Base-by-base conservation (phyloP, 225 moss, liverwort and hornwort species). In the Physcomitrium patens region DNA sequence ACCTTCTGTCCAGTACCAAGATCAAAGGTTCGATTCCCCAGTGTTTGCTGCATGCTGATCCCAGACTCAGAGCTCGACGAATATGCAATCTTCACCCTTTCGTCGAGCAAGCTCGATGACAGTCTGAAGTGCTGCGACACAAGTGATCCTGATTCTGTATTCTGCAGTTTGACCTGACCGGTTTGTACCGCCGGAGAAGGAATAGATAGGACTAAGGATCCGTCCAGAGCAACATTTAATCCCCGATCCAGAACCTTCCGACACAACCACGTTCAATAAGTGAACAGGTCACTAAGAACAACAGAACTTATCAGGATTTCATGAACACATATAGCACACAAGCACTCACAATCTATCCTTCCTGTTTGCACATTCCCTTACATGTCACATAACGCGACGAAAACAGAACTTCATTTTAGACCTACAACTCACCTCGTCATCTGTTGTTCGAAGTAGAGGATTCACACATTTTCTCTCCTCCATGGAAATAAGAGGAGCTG, bases 1-100 rank as follows among this genome's bases (percentile, higher is more conserved):
- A 86, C 86, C 81, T 86, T 84, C 58, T 81, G 86, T 22, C 72
- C 75, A 66, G 81, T 43, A 66, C 71, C 80, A 76, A 78, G 73
- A 17, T 84, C 83, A 18, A 78, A 81, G 75, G 70, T 78, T 76
- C 78, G 81, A 70, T 55, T 84, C 70, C 72, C 19, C 65, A 65
- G 17, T 60, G 71, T 66, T 65, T 77, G 55, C 67, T 80, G 77
- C 70, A 77, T 37, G 10, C 62, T 77, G 23, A 80, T 60, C 59
- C 74, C 82, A 85, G 82, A 77, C 45, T 80, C 80, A 65, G 85
- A 77, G 19, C 74, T 62, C 68, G 76, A 71, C 22, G 80, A 71
- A 60, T 72, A 82, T 20, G 69, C 72, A 75, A 62, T 72, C 56
- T 76, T 85, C 20, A 75, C 59, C 65, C 82, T 80, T 61, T 85